These are phyloP conservation scores for Trypanosoma melophagium DNA, from an alignment of 208 protist genomes.

Conservation along the genomic window DNA sequence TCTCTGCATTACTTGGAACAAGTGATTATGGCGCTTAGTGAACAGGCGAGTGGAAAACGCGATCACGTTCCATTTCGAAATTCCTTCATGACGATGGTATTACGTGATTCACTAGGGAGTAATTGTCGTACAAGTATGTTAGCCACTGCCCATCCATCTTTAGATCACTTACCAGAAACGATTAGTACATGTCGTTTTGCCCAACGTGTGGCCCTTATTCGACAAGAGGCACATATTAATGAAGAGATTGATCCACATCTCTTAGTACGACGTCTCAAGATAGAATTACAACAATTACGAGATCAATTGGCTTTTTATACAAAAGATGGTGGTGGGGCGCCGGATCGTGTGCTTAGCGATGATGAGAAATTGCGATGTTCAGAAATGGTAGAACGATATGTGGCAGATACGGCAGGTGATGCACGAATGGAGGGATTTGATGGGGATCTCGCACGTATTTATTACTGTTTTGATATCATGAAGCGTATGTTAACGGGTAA, in stretches of 20 bases:
- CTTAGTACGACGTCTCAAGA: slow-evolving; percentile 87
- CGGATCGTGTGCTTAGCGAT: slow-evolving; percentile 58
- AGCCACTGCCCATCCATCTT: slow-evolving; percentile 75
- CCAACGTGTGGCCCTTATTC: slow-evolving; percentile 88
- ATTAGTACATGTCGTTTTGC: slow-evolving; percentile 91
- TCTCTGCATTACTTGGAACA: slow-evolving; percentile 86
- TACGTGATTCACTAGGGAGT: slow-evolving; percentile 91
- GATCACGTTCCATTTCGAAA: slow-evolving; percentile 95
- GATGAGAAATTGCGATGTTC: slow-evolving; percentile 76
- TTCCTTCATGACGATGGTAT: slow-evolving; percentile 94
- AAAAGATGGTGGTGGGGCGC: slow-evolving; percentile 40
- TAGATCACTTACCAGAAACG: slow-evolving; percentile 71
- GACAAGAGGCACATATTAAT: slow-evolving; percentile 86
- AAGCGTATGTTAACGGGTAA: slow-evolving; percentile 42
- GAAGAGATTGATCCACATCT: slow-evolving; percentile 89
- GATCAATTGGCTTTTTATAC: slow-evolving; percentile 85
- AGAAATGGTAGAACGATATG: slow-evolving; percentile 62
- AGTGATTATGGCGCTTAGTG: slow-evolving; percentile 85
- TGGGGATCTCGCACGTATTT: slow-evolving; percentile 85
- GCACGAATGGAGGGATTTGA: slow-evolving; percentile 70
- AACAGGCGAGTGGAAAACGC: slow-evolving; percentile 68
- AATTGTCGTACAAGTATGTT: slow-evolving; percentile 96
- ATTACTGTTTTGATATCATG: slow-evolving; percentile 86
- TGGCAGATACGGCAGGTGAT: slow-evolving; percentile 40
- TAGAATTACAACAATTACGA: slow-evolving; percentile 83